phyloP scores from a whole-genome alignment of 441 rosid genomes.

The Daphne laureola region DNA sequence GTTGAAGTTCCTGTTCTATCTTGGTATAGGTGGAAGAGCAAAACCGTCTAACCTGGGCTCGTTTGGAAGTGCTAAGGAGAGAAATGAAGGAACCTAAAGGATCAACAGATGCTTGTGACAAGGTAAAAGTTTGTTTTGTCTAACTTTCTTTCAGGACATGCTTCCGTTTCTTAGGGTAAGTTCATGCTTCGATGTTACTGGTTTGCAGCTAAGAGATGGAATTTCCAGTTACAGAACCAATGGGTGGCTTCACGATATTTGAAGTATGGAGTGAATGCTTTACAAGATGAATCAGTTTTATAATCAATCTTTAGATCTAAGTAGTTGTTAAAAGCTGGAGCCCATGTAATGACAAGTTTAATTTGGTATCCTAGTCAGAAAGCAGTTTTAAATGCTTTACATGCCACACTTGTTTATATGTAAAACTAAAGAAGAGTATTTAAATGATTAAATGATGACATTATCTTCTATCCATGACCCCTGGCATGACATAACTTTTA shows the following conservation, averaged over 20 bases:
- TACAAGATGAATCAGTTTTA: too few species aligned
- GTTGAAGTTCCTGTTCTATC: background rate
- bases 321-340: too few species aligned
- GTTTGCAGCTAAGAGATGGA: slow-evolving; percentile 32
- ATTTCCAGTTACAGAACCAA: slow-evolving; percentile 17
- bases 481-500: too few species aligned
- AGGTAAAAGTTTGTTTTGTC: slow-evolving; percentile 22
- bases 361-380: too few species aligned
- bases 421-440: too few species aligned
- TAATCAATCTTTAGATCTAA: too few species aligned
- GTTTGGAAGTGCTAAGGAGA: slow-evolving; percentile 36
- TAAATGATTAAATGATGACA: too few species aligned
- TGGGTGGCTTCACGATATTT: slow-evolving; percentile 4
- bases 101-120: slow-evolving; percentile 23
- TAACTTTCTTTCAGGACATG: slow-evolving; percentile 4
- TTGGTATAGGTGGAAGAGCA: slow-evolving; percentile 49
- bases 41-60: slow-evolving; percentile 34
- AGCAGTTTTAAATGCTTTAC: too few species aligned
- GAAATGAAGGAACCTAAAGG: slow-evolving; percentile 29
- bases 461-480: too few species aligned
- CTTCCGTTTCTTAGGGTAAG: slow-evolving; percentile 3
- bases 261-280: too few species aligned
- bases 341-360: too few species aligned
- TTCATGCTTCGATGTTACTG: slow-evolving; percentile 2
- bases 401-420: too few species aligned